A percentile compares a stretch with the other conserved stretches of the same genome.
Conservation (phyloP, 1,284 basidiomycete genomes). For the Thecaphora thlaspeos region DNA sequence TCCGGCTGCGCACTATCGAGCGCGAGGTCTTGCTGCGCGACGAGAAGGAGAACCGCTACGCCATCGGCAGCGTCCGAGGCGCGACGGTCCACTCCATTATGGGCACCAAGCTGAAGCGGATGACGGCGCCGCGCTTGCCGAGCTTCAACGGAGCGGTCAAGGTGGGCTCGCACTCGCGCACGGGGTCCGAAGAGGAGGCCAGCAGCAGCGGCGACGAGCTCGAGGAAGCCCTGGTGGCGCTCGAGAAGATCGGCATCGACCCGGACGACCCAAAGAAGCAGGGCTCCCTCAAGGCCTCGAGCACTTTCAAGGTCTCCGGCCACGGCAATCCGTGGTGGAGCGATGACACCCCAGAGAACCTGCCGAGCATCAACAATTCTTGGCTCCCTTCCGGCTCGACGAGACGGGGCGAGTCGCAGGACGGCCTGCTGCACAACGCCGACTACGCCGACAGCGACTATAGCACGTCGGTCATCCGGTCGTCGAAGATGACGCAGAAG, state of each 20-base stretch:
- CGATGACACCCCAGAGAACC: conserved; percentile 28
- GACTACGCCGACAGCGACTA: conserved; percentile 41
- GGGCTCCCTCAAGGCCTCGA: conserved; percentile 25
- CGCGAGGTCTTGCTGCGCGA: conserved; percentile 62
- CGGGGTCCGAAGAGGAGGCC: conserved; percentile 19
- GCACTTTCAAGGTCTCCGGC: conserved; percentile 49
- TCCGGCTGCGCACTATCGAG: conserved; percentile 74
- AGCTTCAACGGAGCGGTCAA: conserved; percentile 77
- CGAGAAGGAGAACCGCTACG: conserved; percentile 41
- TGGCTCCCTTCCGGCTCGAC: conserved; percentile 34
- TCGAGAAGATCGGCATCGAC: conserved; percentile 45
- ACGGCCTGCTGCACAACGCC: conserved; percentile 20
- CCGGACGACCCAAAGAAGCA: conserved; percentile 17
- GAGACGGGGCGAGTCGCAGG: conserved; percentile 31
- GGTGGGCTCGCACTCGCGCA: conserved; percentile 59
- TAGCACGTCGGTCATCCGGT: conserved; percentile 50
- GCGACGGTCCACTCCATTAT: conserved; percentile 40
- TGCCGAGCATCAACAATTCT: conserved; percentile 42
- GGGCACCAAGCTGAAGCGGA: conserved; percentile 38
- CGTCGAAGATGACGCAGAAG: conserved; percentile 33
- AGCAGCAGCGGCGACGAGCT: conserved; percentile 41
- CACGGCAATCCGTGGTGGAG: conserved; percentile 55
- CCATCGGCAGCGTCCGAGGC: conserved; percentile 71
- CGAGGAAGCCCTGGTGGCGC: conserved; percentile 46
- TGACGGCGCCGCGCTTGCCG: conserved; percentile 70